Conservation (phyloP, 805 yeast species). For the Deakozyma indianensis region DNA sequence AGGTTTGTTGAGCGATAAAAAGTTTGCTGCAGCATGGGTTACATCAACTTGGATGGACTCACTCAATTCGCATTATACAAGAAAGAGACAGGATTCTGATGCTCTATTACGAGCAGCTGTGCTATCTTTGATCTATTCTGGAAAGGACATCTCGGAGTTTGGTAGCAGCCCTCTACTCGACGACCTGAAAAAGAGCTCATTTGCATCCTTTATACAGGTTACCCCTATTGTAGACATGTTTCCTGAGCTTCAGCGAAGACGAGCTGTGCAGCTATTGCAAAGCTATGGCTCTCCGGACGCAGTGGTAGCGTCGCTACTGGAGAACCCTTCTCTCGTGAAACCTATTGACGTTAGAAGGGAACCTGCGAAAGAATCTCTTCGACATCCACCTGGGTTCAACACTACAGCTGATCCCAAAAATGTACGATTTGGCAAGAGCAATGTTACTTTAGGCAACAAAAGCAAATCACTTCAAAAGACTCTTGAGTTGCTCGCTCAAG, state of each 20-base stretch:
- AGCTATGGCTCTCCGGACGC: neutral
- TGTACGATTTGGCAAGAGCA: neutral
- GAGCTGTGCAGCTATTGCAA: neutral
- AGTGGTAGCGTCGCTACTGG: neutral
- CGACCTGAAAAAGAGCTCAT: neutral
- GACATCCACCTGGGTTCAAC: neutral
- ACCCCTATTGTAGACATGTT: neutral
- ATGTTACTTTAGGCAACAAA: neutral
- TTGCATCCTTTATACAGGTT: neutral
- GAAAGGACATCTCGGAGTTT: neutral
- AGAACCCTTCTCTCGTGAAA: neutral
- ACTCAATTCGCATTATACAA: neutral
- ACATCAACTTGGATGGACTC: neutral
- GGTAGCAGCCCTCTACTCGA: neutral
- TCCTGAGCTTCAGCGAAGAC: neutral
- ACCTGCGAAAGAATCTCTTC: neutral
- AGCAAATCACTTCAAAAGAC: neutral
- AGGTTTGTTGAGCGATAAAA: neutral
- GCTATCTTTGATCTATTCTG: neutral
- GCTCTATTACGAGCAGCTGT: conserved; percentile 5
- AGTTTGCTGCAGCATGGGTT: neutral
- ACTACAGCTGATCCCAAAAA: neutral
- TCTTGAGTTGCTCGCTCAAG: neutral
- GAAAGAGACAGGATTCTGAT: conserved; percentile 1
- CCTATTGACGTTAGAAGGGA: neutral